Evolutionary conservation across 2,329 filamentous ascomycete species (phyloP).

Genomic region (Sarocladiaceae sp.): DNA sequence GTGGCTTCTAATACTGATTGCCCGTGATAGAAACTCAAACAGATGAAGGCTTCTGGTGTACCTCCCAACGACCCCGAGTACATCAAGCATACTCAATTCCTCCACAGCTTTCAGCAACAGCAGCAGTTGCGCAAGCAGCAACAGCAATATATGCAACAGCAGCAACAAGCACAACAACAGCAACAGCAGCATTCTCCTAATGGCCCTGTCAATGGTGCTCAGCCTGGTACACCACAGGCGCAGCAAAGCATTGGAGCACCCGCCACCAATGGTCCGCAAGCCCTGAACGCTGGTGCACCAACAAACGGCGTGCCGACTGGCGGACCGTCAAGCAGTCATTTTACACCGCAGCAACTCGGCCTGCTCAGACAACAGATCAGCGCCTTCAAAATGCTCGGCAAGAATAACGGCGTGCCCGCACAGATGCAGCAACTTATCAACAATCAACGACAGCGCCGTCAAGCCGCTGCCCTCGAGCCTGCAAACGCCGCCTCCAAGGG

Average conservation of each 20-base stretch:
- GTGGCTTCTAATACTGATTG: background rate
- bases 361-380: conserved; percentile 80
- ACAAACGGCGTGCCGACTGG: conserved; percentile 24
- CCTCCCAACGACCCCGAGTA: conserved; percentile 80
- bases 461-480: conserved; percentile 42
- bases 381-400: conserved; percentile 84
- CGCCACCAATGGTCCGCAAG: conserved; percentile 21
- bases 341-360: conserved; percentile 71
- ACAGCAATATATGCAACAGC: conserved; percentile 34
- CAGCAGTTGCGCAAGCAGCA: conserved; percentile 47
- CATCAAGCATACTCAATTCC: conserved; percentile 71
- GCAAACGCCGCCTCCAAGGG: conserved; percentile 19
- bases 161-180: conserved; percentile 33
- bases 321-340: conserved; percentile 46
- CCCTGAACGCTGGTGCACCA: conserved; percentile 20
- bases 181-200: conserved; percentile 48
- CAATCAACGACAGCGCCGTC: conserved; percentile 61
- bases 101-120: conserved; percentile 64
- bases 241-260: conserved; percentile 15
- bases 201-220: conserved; percentile 46
- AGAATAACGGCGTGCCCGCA: conserved; percentile 75
- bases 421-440: conserved; percentile 80
- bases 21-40: conserved; percentile 69
- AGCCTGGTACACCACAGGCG: conserved; percentile 27
- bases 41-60: conserved; percentile 82